Evolutionary conservation across 768 basidiomycete species (phyloP), one percentile per base, ranked within the genome.

Genomic region (Boletus tylopilopsis): DNA sequence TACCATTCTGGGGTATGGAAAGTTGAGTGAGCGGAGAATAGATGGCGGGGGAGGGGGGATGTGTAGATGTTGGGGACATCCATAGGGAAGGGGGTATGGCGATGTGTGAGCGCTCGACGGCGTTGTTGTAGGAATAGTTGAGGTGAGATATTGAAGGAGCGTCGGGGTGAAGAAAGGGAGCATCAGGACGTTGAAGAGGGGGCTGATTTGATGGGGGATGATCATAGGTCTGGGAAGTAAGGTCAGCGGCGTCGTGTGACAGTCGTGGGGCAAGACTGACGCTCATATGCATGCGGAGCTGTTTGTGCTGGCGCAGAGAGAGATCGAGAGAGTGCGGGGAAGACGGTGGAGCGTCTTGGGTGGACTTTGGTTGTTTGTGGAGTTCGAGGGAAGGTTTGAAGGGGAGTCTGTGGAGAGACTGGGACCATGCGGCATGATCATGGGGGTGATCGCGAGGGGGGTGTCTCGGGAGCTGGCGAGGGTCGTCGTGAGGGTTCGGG

Each of bases 1-100:
- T 55, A 67, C 70, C 63, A 65, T 58, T 58, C 45, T 57, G 62
- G 15, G 68, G 64, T 54, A 65, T 60, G 54, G 74, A 66, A 27
- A 73, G 68, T 56, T 70, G 67, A 39, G 68, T 46, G 52, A 72
- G 69, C 30, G 74, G 65, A 49, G 71, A 66, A 59, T 72, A 72
- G 42, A 64, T 55, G 52, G 73, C 63, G 7, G 77, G 71, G 24
- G 77, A 71, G 19, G 75, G 63, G 5, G 77, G 70, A 13, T 77
- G 66, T 9, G 79, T 64, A 34, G 77, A 76, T 6, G 80, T 70
- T 40, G 87, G 78, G 12, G 89, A 89, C 89, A 91, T 90, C 89
- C 88, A 91, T 34, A 90, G 69, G 34, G 88, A 87, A 4, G 89
- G 87, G 40, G 84, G 85, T 37, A 90, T 70, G 47, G 79, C 77